Conservation (phyloP, 208 protist genomes). For the Angomonas deanei region DNA sequence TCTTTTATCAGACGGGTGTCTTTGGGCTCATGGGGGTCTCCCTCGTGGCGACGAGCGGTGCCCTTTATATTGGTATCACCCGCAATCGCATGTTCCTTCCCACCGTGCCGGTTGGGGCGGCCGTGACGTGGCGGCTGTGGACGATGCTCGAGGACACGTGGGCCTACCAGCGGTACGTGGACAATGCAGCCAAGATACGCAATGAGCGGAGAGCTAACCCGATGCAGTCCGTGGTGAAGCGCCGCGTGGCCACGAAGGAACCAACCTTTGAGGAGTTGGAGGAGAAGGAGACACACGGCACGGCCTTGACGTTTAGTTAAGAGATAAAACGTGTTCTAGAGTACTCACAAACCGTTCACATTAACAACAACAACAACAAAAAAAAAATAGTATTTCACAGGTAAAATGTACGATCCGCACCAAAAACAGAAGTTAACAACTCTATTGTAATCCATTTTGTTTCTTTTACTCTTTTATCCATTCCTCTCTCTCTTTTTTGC, state of each 20-base stretch:
- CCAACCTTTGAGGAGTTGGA: constrained; percentile 20
- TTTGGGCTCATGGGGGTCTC: constrained; percentile 62
- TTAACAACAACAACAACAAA: not conserved
- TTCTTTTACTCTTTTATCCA: not conserved
- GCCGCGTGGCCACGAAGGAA: constrained; percentile 8
- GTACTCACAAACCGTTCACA: not conserved
- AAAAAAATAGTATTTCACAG: not conserved
- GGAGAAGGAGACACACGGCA: constrained; percentile 10
- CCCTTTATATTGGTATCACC: constrained; percentile 58
- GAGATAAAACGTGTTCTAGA: not conserved
- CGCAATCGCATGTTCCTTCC: constrained; percentile 69
- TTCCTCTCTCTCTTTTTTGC: constrained; percentile 7
- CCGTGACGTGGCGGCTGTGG: constrained; percentile 71
- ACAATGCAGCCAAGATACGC: constrained; percentile 64
- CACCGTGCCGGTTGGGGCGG: constrained; percentile 46
- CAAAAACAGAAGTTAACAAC: constrained; percentile 1
- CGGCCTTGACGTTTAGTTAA: not conserved
- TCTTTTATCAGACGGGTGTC: constrained; percentile 67
- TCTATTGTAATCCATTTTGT: constrained; percentile 11
- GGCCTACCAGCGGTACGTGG: constrained; percentile 74
- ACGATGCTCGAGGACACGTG: constrained; percentile 61
- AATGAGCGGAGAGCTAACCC: constrained; percentile 69
- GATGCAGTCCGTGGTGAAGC: constrained; percentile 65
- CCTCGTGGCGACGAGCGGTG: constrained; percentile 45
- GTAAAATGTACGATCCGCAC: not conserved